These are phyloP conservation scores for Angomonas deanei DNA, from an alignment of 208 protist species.

Conservation along the genomic window DNA sequence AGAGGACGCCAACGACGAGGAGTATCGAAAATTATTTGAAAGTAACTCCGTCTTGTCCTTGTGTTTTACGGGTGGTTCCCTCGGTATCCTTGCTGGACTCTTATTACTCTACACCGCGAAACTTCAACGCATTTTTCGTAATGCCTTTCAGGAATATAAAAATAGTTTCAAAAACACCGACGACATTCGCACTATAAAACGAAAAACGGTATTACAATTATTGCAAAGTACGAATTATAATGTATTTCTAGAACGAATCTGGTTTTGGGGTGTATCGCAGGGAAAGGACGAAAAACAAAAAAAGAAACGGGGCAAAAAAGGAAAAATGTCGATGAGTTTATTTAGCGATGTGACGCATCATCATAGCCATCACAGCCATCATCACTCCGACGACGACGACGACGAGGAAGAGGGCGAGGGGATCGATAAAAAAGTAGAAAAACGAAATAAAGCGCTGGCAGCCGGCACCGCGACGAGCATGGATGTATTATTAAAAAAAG, in stretches of 20 bases:
- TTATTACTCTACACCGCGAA: constrained; percentile 36
- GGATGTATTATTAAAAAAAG: constrained; percentile 1
- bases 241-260: constrained; percentile 47
- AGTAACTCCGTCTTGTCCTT: constrained; percentile 22
- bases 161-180: neutral
- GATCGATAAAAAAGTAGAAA: neutral
- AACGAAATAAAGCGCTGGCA: constrained; percentile 1
- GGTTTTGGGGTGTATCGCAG: constrained; percentile 40
- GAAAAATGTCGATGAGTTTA: neutral
- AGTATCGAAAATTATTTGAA: too few relatives aligned
- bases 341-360: neutral
- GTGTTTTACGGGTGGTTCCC: constrained; percentile 45
- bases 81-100: constrained; percentile 53
- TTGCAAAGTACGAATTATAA: constrained; percentile 13
- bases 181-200: neutral
- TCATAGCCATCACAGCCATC: neutral
- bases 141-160: neutral
- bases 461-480: constrained; percentile 2
- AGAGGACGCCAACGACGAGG: too few relatives aligned
- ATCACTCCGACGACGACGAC: neutral
- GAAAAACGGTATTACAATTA: constrained; percentile 1
- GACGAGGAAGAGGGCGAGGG: neutral
- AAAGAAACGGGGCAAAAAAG: constrained; percentile 2
- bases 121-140: constrained; percentile 25
- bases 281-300: neutral